A percentile compares a stretch with the other conserved stretches of the same genome.
phyloP scores from a whole-genome alignment of 305 asterid genomes.

The Striga hermonthica region DNA sequence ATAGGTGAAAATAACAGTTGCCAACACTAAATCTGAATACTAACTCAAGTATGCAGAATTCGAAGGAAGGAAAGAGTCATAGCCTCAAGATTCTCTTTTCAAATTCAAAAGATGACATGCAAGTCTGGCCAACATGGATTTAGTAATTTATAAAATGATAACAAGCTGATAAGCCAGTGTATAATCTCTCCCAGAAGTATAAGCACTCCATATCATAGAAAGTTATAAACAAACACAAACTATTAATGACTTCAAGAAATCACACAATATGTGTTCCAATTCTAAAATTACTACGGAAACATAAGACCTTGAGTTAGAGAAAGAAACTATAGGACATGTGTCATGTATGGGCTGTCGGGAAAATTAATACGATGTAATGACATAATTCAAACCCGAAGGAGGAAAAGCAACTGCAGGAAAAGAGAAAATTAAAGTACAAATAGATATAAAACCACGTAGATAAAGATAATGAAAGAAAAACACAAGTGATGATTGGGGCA shows the following conservation, averaged over 20 bases:
- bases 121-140: too few species aligned
- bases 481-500: slow-evolving; percentile 12
- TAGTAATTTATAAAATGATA: too few species aligned
- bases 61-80: too few species aligned
- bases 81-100: too few species aligned
- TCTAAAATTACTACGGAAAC: slow-evolving; percentile 10
- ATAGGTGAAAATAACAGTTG: slow-evolving; percentile 5
- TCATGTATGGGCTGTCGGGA: slow-evolving; percentile 6
- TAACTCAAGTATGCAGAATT: too few species aligned
- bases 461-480: slow-evolving; percentile 22
- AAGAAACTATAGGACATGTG: slow-evolving; percentile 21
- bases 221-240: background rate
- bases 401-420: background rate
- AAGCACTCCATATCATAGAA: too few species aligned
- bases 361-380: slow-evolving; percentile 14
- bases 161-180: too few species aligned
- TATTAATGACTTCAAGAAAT: background rate
- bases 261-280: slow-evolving; percentile 7
- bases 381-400: background rate
- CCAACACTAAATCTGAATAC: background rate
- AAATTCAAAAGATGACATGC: too few species aligned
- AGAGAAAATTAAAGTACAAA: slow-evolving; percentile 8
- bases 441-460: slow-evolving; percentile 16
- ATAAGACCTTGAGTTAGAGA: slow-evolving; percentile 12
- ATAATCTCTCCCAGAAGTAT: too few species aligned